A percentile compares a stretch with the other conserved stretches of the same genome.
Evolutionary conservation across 1,139 yeast genomes (phyloP).

Genomic region (Yamadazyma diddensiae): DNA sequence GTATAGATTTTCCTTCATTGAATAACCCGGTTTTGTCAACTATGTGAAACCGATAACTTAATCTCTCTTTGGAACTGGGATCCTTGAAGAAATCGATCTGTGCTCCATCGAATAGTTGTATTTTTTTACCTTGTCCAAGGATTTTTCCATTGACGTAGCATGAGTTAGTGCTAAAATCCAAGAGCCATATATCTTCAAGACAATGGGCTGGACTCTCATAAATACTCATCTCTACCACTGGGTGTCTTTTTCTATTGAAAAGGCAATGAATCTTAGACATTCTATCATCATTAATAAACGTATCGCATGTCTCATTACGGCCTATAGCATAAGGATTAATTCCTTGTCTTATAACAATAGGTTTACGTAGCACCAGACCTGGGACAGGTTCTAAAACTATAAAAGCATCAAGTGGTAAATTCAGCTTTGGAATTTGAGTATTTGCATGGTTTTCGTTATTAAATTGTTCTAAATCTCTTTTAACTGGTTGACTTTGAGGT

Average conservation of each 20-base stretch:
- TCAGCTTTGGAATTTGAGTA: conserved; percentile 2
- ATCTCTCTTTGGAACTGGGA: conserved; percentile 42
- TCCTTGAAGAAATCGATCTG: conserved; percentile 64
- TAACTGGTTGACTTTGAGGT: conserved; percentile 38
- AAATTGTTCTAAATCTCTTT: conserved; percentile 3
- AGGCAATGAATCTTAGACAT: conserved; percentile 84
- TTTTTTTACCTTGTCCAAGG: conserved; percentile 62
- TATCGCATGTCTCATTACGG: conserved; percentile 58
- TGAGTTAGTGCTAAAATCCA: conserved; percentile 78
- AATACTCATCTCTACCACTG: conserved; percentile 47
- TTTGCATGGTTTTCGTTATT: not conserved
- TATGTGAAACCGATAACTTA: conserved; percentile 52
- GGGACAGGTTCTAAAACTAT: conserved; percentile 30
- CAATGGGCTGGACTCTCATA: conserved; percentile 68
- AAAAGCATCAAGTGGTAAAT: conserved; percentile 25
- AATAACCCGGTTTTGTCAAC: conserved; percentile 60
- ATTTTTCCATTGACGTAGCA: conserved; percentile 63
- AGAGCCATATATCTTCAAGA: conserved; percentile 74
- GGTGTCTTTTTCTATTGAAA: conserved; percentile 58
- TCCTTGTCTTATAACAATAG: conserved; percentile 61
- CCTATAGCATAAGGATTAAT: conserved; percentile 64
- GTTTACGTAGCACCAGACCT: conserved; percentile 28
- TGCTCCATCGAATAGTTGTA: conserved; percentile 62
- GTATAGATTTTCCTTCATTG: conserved; percentile 31
- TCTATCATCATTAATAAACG: conserved; percentile 63